Evolutionary conservation across 2,329 filamentous ascomycete species (phyloP), one percentile per base, ranked within the genome.

Genomic region (Lecanoromycetidae sp.): DNA sequence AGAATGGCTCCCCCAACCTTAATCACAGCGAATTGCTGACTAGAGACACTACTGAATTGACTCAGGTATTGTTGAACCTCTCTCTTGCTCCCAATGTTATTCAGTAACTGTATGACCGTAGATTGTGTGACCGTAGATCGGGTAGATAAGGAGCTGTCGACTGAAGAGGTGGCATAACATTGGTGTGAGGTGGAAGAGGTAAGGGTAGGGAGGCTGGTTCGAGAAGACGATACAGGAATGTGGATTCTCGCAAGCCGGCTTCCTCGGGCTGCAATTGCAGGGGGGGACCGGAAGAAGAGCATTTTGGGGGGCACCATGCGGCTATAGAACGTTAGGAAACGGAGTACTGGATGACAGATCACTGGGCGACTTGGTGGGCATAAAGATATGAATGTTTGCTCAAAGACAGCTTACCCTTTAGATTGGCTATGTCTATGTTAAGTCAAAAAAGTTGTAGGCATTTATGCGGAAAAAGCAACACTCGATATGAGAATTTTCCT

Each of bases 31-130:
- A 96, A 98, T 62, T 94, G 87, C 70, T 96, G 88, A 88, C 27
- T 88, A 37, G 5, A 37, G 15, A 37, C 35, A 23, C 35, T 39
- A 63, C 81, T 83, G 74, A 98, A 98, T 64, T 96, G 87, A 56
- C 88, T 91, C 50, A 96, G 80, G 67, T 96, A 96, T 67, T 96
- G 90, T 71, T 95, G 86, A 54, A 93, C 87, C 71, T 98, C 90
- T 52, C 90, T 76, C 76, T 93, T 94, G 54, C 87, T 94, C 53
- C 87, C 90, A 63, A 96, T 93, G 68, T 90, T 94, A 71, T 87
- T 94, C 57, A 96, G 75, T 51, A 94, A 77, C 69, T 90, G 86
- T 60, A 93, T 82, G 54, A 94, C 87, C 46, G 87, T 88, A 38
- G 82, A 82, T 50, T 84, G 77, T 36, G n/a, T 82, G 54, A 94